Evolutionary conservation across 2,329 filamentous ascomycete genomes (phyloP).

Genomic region (Geosmithia morbida): DNA sequence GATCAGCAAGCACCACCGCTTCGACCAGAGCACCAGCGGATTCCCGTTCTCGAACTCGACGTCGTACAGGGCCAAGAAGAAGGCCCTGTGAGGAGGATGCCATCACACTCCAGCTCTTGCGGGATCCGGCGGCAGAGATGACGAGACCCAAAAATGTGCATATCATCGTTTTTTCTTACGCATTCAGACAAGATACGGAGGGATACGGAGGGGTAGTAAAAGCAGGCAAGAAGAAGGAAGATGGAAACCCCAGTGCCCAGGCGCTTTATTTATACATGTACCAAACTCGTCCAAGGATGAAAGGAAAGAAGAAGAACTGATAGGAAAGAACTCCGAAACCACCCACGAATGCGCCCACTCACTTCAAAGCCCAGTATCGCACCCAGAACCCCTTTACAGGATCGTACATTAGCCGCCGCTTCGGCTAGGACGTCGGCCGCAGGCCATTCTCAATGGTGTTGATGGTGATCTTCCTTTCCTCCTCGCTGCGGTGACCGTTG

Average conservation of each 20-base stretch:
- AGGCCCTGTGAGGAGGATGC: constrained; percentile 11
- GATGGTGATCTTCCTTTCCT: neutral
- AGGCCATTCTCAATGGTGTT: constrained; percentile 3
- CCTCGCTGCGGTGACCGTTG: neutral
- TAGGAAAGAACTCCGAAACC: neutral
- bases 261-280: neutral
- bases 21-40: constrained; percentile 23
- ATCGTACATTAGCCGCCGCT: neutral
- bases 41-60: constrained; percentile 22
- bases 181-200: too few species aligned
- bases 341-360: neutral
- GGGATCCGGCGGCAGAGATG: neutral
- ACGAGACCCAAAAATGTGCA: neutral
- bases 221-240: neutral
- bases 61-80: constrained; percentile 23
- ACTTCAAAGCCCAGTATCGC: neutral
- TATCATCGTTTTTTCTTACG: too few species aligned
- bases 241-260: neutral
- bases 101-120: neutral
- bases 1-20: constrained; percentile 18
- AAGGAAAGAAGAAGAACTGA: neutral
- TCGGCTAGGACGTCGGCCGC: neutral
- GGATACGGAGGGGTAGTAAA: too few species aligned
- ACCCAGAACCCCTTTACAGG: neutral
- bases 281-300: neutral